These are phyloP conservation scores for Epichloe aotearoae DNA, from an alignment of 2,329 filamentous ascomycete species.

Conservation along the genomic window DNA sequence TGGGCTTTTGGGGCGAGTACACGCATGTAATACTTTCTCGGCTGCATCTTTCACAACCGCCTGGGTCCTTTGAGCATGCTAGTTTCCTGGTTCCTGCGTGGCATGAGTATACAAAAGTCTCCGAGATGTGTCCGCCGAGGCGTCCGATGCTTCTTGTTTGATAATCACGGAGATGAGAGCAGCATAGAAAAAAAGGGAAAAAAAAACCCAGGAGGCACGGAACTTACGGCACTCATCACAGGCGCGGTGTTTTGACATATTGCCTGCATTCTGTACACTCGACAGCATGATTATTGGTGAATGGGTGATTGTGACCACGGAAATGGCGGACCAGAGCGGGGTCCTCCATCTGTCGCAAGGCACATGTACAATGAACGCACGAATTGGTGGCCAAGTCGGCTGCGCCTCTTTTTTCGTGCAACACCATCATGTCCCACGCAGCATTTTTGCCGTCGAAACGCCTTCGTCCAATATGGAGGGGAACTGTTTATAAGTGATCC, in stretches of 20 bases:
- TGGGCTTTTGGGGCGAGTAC: slow-evolving; percentile 52
- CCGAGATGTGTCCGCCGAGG: not conserved
- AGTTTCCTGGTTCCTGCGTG: slow-evolving; percentile 45
- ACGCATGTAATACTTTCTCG: slow-evolving; percentile 43
- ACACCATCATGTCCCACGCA: too few relatives aligned
- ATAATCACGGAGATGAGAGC: too few relatives aligned
- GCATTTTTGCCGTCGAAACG: too few relatives aligned
- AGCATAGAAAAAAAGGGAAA: not conserved
- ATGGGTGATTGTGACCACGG: not conserved
- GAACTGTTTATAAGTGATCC: fast-evolving
- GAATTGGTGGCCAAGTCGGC: too few relatives aligned
- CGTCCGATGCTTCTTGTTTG: too few relatives aligned
- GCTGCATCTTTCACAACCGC: slow-evolving; percentile 45
- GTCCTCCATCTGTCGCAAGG: too few relatives aligned
- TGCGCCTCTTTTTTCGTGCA: too few relatives aligned
- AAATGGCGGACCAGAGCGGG: not conserved
- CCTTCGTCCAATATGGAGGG: too few relatives aligned
- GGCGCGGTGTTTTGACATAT: slow-evolving; percentile 40
- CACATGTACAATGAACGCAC: too few relatives aligned
- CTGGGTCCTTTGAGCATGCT: slow-evolving; percentile 48
- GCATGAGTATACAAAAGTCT: slow-evolving; percentile 7
- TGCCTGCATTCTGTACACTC: not conserved
- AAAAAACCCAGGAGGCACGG: not conserved
- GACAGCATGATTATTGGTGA: not conserved
- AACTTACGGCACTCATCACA: slow-evolving; percentile 55